Conservation (phyloP, 2,329 filamentous ascomycete genomes). For the Fusarium neocosmosporiellum region DNA sequence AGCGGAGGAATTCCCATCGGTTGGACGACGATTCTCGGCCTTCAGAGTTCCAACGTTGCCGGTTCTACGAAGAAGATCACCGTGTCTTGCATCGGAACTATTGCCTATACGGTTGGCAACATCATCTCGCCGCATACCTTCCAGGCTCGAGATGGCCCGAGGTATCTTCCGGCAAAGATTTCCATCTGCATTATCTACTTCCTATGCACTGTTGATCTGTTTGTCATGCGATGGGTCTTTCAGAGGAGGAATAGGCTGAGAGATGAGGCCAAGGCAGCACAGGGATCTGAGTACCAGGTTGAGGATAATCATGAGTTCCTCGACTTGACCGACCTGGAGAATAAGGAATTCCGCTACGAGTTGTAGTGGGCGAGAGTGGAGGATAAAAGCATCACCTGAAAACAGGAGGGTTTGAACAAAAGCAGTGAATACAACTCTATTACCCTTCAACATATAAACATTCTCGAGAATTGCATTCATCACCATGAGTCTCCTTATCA, state of each 20-base stretch:
- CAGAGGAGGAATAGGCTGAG: conserved; percentile 22
- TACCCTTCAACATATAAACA: fast-evolving
- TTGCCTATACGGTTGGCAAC: conserved; percentile 36
- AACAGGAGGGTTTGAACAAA: not conserved
- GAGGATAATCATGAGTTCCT: conserved; percentile 36
- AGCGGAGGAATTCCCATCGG: conserved; percentile 35
- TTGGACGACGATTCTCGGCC: conserved; percentile 36
- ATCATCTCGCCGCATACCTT: conserved; percentile 38
- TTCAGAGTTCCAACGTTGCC: conserved; percentile 35
- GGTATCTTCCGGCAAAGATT: conserved; percentile 34
- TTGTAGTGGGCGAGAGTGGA: not conserved
- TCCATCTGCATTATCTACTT: conserved; percentile 39
- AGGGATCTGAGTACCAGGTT: not conserved
- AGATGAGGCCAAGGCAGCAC: conserved; percentile 12
- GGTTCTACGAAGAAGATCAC: conserved; percentile 38
- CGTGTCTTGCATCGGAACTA: conserved; percentile 35
- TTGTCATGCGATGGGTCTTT: conserved; percentile 34
- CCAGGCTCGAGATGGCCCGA: conserved; percentile 30
- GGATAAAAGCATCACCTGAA: not conserved
- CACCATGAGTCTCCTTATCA: not conserved
- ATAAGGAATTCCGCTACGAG: conserved; percentile 29
- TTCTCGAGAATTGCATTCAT: not conserved
- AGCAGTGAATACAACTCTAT: not conserved
- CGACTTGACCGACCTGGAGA: conserved; percentile 32
- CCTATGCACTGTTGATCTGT: conserved; percentile 27